These are phyloP conservation scores for Fistulinella prunicolor DNA, from an alignment of 768 basidiomycete species.

Conservation along the genomic window DNA sequence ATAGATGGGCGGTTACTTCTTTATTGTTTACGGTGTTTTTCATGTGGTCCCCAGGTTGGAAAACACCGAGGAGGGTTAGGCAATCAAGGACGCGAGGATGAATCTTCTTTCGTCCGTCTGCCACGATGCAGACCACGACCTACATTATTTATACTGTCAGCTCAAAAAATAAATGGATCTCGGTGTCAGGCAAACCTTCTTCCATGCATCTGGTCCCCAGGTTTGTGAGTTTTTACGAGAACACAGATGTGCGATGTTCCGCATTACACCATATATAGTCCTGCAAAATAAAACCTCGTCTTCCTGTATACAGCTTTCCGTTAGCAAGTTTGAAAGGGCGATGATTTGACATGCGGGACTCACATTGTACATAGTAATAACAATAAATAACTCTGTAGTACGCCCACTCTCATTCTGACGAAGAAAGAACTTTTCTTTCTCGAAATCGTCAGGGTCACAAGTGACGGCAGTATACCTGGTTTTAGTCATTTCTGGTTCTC, in stretches of 20 bases:
- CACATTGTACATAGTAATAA: conserved; percentile 97
- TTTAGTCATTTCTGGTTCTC: conserved; percentile 70
- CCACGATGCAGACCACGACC: conserved; percentile 92
- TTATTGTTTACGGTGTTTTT: conserved; percentile 68
- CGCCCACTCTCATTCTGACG: conserved; percentile 78
- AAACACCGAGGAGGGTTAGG: conserved; percentile 89
- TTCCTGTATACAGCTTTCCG: conserved; percentile 46
- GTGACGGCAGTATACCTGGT: conserved; percentile 87
- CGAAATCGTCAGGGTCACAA: conserved; percentile 91
- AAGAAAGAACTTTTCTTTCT: conserved; percentile 77
- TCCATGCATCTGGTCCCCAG: conserved; percentile 96
- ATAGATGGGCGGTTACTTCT: conserved; percentile 70
- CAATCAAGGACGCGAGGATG: conserved; percentile 86
- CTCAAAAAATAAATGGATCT: not conserved
- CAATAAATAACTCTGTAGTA: conserved; percentile 88
- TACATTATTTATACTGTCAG: conserved; percentile 23
- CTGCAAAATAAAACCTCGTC: conserved; percentile 89
- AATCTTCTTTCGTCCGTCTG: conserved; percentile 80
- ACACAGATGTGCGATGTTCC: conserved; percentile 76
- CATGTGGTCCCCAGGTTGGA: conserved; percentile 68
- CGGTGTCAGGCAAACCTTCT: conserved; percentile 57
- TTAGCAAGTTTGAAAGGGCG: conserved; percentile 12
- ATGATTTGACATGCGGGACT: conserved; percentile 26
- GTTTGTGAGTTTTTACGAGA: conserved; percentile 87
- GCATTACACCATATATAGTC: conserved; percentile 94